Evolutionary conservation across 192 early-diverging fungal species (phyloP).

Genomic region (Chytriomyces confervae): DNA sequence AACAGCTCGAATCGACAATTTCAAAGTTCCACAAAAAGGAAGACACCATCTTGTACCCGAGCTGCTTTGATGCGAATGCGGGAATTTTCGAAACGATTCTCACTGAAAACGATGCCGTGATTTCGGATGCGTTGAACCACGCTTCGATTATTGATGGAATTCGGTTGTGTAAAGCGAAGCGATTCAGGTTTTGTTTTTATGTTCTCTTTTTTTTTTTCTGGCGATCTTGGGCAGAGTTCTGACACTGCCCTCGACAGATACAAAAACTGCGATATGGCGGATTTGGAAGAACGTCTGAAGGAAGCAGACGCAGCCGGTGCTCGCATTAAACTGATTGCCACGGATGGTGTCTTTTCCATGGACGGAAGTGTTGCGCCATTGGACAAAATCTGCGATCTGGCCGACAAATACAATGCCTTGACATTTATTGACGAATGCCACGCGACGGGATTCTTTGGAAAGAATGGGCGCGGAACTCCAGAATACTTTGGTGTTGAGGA

Average conservation of each 20-base stretch:
- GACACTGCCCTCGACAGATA: conserved; percentile 8
- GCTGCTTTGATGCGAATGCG: conserved; percentile 75
- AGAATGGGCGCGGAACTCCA: conserved; percentile 28
- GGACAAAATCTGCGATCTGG: conserved; percentile 78
- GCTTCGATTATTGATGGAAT: conserved; percentile 44
- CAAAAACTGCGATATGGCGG: conserved; percentile 61
- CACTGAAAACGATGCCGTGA: conserved; percentile 61
- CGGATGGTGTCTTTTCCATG: conserved; percentile 92
- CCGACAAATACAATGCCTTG: conserved; percentile 87
- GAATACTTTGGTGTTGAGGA: conserved; percentile 39
- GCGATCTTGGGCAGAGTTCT: background rate
- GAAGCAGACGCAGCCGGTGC: conserved; percentile 70
- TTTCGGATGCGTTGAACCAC: conserved; percentile 64
- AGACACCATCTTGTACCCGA: conserved; percentile 73
- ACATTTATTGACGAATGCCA: conserved; percentile 72
- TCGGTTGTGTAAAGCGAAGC: conserved; percentile 24
- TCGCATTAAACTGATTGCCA: conserved; percentile 85
- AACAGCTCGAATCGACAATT: conserved; percentile 43
- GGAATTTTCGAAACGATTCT: conserved; percentile 71
- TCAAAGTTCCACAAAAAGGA: conserved; percentile 60
- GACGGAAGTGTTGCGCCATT: conserved; percentile 84
- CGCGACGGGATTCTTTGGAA: conserved; percentile 31
- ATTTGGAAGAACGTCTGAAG: conserved; percentile 66
- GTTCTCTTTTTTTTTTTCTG: background rate
- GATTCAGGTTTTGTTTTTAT: background rate